phyloP scores from a whole-genome alignment of 352 stramenopile genomes.

The Aphanomyces astaci region DNA sequence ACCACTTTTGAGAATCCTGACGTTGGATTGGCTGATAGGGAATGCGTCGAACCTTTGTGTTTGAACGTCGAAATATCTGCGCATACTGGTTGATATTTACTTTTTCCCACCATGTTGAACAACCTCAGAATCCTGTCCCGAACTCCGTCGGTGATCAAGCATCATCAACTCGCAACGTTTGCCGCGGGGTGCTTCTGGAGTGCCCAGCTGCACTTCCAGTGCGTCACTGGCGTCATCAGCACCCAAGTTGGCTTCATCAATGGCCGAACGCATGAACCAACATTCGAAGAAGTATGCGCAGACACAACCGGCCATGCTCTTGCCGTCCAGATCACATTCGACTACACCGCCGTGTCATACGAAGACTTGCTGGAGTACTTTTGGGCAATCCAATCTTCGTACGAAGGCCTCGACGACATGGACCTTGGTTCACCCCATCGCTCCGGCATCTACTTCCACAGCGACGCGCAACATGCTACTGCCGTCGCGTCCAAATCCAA shows the following conservation, averaged over 20 bases:
- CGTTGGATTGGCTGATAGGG: neutral
- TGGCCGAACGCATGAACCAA: constrained; percentile 75
- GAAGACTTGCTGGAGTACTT: constrained; percentile 69
- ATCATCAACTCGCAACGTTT: constrained; percentile 79
- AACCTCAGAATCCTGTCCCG: neutral
- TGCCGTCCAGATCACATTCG: constrained; percentile 88
- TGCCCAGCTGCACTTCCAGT: constrained; percentile 93
- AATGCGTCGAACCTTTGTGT: neutral
- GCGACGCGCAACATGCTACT: constrained; percentile 75
- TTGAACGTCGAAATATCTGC: neutral
- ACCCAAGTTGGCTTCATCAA: constrained; percentile 87
- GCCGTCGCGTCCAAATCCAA: constrained; percentile 54
- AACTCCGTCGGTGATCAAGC: neutral
- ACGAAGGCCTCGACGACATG: constrained; percentile 74
- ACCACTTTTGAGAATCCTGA: neutral
- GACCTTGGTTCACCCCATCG: constrained; percentile 92
- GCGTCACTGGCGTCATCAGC: constrained; percentile 85
- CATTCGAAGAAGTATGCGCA: constrained; percentile 92
- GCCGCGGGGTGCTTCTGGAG: constrained; percentile 97
- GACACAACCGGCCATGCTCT: constrained; percentile 92
- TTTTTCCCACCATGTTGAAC: neutral
- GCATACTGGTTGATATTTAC: neutral
- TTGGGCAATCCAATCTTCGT: constrained; percentile 88
- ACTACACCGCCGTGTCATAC: constrained; percentile 83
- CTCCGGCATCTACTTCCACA: constrained; percentile 93